Evolutionary conservation across 768 basidiomycete genomes (phyloP).

Genomic region (Hysterangium stoloniferum): DNA sequence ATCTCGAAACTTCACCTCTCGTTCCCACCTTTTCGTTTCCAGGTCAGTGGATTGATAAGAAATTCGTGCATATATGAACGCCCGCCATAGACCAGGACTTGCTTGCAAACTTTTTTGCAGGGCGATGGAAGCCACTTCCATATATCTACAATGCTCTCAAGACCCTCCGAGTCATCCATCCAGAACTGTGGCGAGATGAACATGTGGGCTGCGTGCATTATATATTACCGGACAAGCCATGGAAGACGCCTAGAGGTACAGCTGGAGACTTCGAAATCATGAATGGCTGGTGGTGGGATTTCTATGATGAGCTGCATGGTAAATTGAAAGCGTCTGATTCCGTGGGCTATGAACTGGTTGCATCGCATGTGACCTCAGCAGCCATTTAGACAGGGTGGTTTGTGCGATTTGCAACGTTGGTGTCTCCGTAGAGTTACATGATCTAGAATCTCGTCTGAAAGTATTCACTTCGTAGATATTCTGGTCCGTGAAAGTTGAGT

Average conservation of each 20-base stretch:
- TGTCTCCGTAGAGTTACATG: too few relatives aligned
- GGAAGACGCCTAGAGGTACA: conserved; percentile 48
- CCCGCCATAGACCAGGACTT: conserved; percentile 93
- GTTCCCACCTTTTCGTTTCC: conserved; percentile 27
- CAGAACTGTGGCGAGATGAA: conserved; percentile 72
- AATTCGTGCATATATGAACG: not conserved
- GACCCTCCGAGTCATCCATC: conserved; percentile 69
- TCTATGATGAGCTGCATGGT: conserved; percentile 36
- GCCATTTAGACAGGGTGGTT: too few relatives aligned
- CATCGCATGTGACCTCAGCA: not conserved
- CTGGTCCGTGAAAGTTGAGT: too few relatives aligned
- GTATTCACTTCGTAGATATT: too few relatives aligned
- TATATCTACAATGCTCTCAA: conserved; percentile 94
- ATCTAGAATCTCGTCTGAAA: too few relatives aligned
- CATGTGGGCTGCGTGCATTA: conserved; percentile 85
- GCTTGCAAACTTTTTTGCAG: conserved; percentile 70
- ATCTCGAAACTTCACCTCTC: conserved; percentile 48
- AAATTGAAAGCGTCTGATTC: not conserved
- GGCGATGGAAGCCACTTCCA: conserved; percentile 68
- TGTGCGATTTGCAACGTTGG: too few relatives aligned
- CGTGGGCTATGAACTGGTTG: not conserved
- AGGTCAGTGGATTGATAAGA: not conserved
- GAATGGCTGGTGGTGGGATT: conserved; percentile 79
- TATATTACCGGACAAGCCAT: conserved; percentile 82
- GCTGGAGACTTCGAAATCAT: conserved; percentile 42